Conservation (phyloP, 1,139 yeast species). For the Sugiyamaella novakii region DNA sequence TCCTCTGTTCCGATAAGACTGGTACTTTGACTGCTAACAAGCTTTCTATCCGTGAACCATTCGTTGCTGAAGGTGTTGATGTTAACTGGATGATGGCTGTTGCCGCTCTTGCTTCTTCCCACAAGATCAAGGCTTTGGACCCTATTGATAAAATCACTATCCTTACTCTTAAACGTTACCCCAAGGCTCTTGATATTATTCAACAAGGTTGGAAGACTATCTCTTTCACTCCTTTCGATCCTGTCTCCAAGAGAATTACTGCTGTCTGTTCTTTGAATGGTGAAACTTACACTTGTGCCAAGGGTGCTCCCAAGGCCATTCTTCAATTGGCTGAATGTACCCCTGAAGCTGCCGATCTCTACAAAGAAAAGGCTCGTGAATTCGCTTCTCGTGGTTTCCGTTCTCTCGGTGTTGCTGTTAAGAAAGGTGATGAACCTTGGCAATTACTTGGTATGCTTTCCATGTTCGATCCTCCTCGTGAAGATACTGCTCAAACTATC, state of each 20-base stretch:
- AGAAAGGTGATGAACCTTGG: constrained; percentile 99
- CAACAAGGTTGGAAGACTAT: constrained; percentile 87
- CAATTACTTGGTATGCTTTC: constrained; percentile 98
- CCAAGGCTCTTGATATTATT: constrained; percentile 94
- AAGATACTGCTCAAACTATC: constrained; percentile 95
- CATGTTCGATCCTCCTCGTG: constrained; percentile 99
- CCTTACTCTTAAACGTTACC: constrained; percentile 51
- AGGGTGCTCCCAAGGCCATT: constrained; percentile 99
- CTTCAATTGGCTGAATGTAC: constrained; percentile 96
- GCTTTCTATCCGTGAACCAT: constrained; percentile 64
- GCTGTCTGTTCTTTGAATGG: constrained; percentile 96
- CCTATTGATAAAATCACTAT: constrained; percentile 68
- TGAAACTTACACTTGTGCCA: constrained; percentile 93
- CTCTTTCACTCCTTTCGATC: constrained; percentile 97
- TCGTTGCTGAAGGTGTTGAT: constrained; percentile 65
- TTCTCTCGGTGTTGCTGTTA: constrained; percentile 97
- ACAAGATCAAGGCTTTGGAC: constrained; percentile 72
- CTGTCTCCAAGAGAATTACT: constrained; percentile 95
- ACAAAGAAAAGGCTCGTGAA: constrained; percentile 96
- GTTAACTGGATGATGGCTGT: constrained; percentile 72
- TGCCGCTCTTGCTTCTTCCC: constrained; percentile 70
- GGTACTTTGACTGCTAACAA: constrained; percentile 95
- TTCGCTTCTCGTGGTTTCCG: constrained; percentile 98
- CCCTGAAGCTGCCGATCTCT: constrained; percentile 91
- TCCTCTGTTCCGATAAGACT: constrained; percentile 91